Evolutionary conservation across 2,329 filamentous ascomycete genomes (phyloP).

Genomic region (Neofusicoccum kwambonambiense): DNA sequence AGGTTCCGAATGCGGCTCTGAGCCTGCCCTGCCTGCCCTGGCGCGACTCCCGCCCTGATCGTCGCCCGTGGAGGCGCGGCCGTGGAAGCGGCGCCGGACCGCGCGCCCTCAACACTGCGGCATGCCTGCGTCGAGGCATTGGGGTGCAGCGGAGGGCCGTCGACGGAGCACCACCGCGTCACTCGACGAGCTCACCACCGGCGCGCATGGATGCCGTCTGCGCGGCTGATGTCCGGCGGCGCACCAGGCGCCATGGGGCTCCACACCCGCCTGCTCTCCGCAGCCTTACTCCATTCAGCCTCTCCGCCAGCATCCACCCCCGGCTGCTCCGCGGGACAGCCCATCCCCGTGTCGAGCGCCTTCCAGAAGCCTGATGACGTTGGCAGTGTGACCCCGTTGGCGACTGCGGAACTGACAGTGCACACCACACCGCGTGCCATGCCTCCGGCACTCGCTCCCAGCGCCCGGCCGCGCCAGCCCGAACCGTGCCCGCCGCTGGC

Average conservation of each 20-base stretch:
- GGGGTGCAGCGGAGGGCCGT: too few relatives aligned
- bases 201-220: neutral
- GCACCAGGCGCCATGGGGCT: neutral
- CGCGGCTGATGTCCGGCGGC: neutral
- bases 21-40: neutral
- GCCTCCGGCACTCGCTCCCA: neutral
- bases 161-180: too few relatives aligned
- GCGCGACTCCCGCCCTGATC: neutral
- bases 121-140: too few relatives aligned
- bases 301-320: neutral
- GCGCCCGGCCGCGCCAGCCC: neutral
- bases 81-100: neutral
- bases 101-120: too few relatives aligned
- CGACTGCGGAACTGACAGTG: too few relatives aligned
- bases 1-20: neutral
- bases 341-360: neutral
- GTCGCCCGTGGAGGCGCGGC: neutral
- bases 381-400: neutral
- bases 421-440: neutral
- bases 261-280: conserved; percentile 4
- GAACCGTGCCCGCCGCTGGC: neutral
- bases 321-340: too few relatives aligned
- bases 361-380: conserved; percentile 2
- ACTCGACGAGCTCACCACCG: conserved; percentile 9
- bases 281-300: conserved; percentile 5